Evolutionary conservation across 371 early-diverging fungal species (phyloP), one percentile per base, ranked within the genome.

Genomic region (Rhizopus sp.): DNA sequence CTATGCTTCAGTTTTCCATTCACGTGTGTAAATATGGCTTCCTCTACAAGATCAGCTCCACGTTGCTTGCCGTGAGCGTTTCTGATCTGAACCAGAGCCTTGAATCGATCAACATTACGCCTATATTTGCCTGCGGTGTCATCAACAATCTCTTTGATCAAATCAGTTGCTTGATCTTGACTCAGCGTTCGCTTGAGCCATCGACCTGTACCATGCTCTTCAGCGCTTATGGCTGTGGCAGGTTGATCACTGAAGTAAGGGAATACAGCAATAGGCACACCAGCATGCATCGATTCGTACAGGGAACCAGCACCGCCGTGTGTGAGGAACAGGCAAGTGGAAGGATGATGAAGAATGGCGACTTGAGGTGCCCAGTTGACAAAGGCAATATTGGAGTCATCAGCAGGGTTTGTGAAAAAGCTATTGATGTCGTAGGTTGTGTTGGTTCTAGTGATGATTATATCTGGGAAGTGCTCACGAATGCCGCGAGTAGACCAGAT

Each of bases 171-270:
- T 15, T 33, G 5, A 3, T 56, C 5, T 3, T 42, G 38, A 33
- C 13, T 10, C 1, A 41, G 41, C 41, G 15, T n/a, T 6, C 41
- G 41, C 7, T 53, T 38, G 4, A 57, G 6, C 9, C 34, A 53
- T 3, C 29, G 12, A 1, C 61, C 65, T 6, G 60, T 3, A 7
- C 51, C 45, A 31, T 5, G 17, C 9, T 29, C 16, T 30, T 61
- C 49, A 31, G 58, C 33, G 4, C 38, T 15, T 4, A 37, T 30
- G 7, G 51, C 60, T 44, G 66, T 70, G 4, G 16, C 13, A 7
- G 62, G 60, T 45, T 79, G 77, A 44, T 79, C 80, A 2, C 63
- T 74, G 51, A 76, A 72, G 32, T 68, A 74, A 0, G 77, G 80
- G 30, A 51, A 62, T 7, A 73, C 52, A 13, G 72, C 47, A 23